Percentiles rank a stretch among this genome's conserved stretches.
phyloP scores from a whole-genome alignment of 352 stramenopile genomes.

The Pythium guiyangense region DNA sequence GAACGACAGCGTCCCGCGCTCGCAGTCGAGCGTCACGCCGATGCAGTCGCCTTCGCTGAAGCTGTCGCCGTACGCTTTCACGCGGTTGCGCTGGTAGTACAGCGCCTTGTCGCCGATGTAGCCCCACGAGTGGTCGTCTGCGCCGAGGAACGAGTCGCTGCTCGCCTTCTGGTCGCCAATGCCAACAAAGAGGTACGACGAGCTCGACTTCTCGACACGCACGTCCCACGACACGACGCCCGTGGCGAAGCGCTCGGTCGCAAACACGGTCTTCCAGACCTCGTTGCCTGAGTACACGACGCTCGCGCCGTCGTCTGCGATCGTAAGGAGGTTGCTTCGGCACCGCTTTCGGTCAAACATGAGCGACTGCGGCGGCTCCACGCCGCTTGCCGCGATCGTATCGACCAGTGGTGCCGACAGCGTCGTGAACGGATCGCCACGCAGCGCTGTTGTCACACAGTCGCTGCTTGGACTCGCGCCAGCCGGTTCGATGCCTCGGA shows the following conservation, averaged over 20 bases:
- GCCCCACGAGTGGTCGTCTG: conserved; percentile 97
- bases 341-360: conserved; percentile 64
- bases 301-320: conserved; percentile 61
- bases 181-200: conserved; percentile 96
- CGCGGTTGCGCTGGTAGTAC: conserved; percentile 96
- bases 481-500: conserved; percentile 4
- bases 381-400: too few species aligned
- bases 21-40: conserved; percentile 77
- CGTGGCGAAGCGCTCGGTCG: conserved; percentile 54
- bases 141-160: conserved; percentile 95
- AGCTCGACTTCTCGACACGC: conserved; percentile 93
- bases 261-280: conserved; percentile 87
- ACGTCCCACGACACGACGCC: conserved; percentile 84
- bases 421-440: conserved; percentile 4
- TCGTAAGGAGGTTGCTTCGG: conserved; percentile 50
- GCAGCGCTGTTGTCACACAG: background rate
- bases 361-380: background rate
- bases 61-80: conserved; percentile 82
- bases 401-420: conserved; percentile 2
- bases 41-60: conserved; percentile 89
- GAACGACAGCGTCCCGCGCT: conserved; percentile 82
- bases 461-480: background rate
- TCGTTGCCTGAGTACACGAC: conserved; percentile 81
- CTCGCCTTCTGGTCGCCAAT: conserved; percentile 91
- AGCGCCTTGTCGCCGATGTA: conserved; percentile 98